These are phyloP conservation scores for Moesziomyces globuligerus DNA, from an alignment of 1,284 basidiomycete species.

Conservation along the genomic window DNA sequence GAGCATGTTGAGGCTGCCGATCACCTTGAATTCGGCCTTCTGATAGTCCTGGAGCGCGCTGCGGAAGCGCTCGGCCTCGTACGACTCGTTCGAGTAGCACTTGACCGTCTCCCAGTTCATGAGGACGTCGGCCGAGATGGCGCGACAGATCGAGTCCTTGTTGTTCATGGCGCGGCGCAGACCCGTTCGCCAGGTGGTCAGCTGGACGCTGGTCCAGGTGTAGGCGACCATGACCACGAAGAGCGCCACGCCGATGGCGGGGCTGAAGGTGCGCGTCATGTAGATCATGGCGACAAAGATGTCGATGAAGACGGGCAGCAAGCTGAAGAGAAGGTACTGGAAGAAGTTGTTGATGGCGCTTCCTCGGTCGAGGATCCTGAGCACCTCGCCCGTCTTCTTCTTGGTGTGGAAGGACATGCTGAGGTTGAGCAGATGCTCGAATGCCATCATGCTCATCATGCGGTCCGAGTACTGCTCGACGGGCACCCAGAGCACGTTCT, in stretches of 20 bases:
- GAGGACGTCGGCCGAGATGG: constrained; percentile 61
- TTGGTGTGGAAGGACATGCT: constrained; percentile 85
- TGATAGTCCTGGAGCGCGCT: constrained; percentile 82
- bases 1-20: constrained; percentile 61
- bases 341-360: constrained; percentile 71
- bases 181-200: constrained; percentile 79
- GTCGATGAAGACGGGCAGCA: constrained; percentile 83
- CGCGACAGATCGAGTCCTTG: constrained; percentile 58
- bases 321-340: constrained; percentile 76
- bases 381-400: constrained; percentile 76
- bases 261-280: constrained; percentile 74
- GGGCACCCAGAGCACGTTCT: constrained; percentile 73
- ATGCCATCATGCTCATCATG: constrained; percentile 65
- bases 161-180: constrained; percentile 69
- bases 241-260: constrained; percentile 79
- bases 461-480: constrained; percentile 81
- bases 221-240: constrained; percentile 81
- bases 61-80: constrained; percentile 79
- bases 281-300: constrained; percentile 72
- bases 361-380: constrained; percentile 76
- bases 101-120: constrained; percentile 70
- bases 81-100: constrained; percentile 83
- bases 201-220: constrained; percentile 75
- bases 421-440: constrained; percentile 69
- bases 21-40: constrained; percentile 76